Evolutionary conservation across 139 green algal genomes (phyloP).

Genomic region (Micractinium sp.): DNA sequence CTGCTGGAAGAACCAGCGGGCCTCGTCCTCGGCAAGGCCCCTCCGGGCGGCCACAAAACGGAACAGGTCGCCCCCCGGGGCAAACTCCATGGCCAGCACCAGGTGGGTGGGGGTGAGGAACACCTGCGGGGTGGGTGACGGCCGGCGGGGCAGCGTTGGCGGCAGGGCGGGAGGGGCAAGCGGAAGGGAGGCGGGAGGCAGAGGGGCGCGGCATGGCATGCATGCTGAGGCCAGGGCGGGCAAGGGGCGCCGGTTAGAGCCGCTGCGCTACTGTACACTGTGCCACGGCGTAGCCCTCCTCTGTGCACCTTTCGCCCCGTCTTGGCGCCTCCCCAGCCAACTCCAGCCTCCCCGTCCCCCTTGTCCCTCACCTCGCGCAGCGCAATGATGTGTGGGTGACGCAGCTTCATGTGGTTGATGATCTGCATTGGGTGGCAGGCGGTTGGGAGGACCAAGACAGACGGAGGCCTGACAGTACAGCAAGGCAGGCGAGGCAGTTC

Average conservation of each 20-base stretch:
- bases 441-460: too few species aligned
- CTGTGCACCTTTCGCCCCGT: too few species aligned
- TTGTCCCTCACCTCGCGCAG: constrained; percentile 78
- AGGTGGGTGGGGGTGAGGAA: constrained; percentile 43
- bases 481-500: not conserved
- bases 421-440: constrained; percentile 56
- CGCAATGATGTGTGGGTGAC: constrained; percentile 95
- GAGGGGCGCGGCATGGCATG: not conserved
- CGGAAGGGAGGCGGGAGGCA: not conserved
- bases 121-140: not conserved
- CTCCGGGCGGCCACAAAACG: constrained; percentile 76
- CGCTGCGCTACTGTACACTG: too few species aligned
- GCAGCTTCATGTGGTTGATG: constrained; percentile 92
- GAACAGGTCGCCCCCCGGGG: constrained; percentile 77
- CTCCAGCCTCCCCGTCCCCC: not conserved
- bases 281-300: too few species aligned
- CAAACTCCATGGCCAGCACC: constrained; percentile 86
- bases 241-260: too few species aligned
- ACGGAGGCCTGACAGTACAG: too few species aligned
- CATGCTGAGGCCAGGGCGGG: too few species aligned
- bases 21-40: constrained; percentile 91
- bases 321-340: too few species aligned
- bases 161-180: not conserved
- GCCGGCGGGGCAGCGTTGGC: not conserved
- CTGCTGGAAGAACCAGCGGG: constrained; percentile 99